Evolutionary conservation across 1,284 basidiomycete genomes (phyloP).

Genomic region (Boletus calvinii): DNA sequence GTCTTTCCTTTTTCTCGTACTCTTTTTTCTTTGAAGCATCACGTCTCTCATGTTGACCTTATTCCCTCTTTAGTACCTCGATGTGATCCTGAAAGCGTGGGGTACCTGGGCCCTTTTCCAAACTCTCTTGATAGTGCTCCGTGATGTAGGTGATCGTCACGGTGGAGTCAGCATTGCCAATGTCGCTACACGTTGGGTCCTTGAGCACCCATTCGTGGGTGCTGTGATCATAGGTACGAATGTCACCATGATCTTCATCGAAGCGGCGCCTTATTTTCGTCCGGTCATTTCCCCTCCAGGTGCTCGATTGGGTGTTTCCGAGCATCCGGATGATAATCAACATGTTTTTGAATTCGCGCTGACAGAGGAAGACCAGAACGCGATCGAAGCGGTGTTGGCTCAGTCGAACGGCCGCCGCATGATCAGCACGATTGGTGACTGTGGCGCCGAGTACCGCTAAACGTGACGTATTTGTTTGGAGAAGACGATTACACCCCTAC

Average conservation of each 20-base stretch:
- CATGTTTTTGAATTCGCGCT: conserved; percentile 60
- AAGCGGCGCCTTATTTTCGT: conserved; percentile 4
- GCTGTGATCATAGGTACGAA: conserved; percentile 73
- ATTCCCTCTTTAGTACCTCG: conserved; percentile 61
- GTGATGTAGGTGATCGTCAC: conserved; percentile 65
- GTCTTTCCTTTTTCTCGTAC: neutral
- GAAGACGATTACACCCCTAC: neutral
- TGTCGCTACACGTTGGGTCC: conserved; percentile 76
- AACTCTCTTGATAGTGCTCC: conserved; percentile 55
- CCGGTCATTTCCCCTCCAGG: conserved; percentile 42
- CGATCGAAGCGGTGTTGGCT: conserved; percentile 60
- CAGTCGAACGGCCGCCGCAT: conserved; percentile 58
- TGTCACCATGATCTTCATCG: conserved; percentile 3
- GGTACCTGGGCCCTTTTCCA: conserved; percentile 77
- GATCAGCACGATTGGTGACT: conserved; percentile 72
- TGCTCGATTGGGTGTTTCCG: conserved; percentile 71
- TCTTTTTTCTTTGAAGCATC: neutral
- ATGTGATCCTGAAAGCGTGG: conserved; percentile 78
- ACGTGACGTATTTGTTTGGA: neutral
- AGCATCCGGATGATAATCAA: conserved; percentile 68
- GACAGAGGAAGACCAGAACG: conserved; percentile 52
- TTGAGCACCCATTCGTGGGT: conserved; percentile 75
- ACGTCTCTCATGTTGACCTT: neutral
- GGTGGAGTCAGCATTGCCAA: conserved; percentile 71
- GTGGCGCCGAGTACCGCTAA: conserved; percentile 78